Base-by-base conservation (phyloP, 805 yeast species). In the Pichia eremophila region DNA sequence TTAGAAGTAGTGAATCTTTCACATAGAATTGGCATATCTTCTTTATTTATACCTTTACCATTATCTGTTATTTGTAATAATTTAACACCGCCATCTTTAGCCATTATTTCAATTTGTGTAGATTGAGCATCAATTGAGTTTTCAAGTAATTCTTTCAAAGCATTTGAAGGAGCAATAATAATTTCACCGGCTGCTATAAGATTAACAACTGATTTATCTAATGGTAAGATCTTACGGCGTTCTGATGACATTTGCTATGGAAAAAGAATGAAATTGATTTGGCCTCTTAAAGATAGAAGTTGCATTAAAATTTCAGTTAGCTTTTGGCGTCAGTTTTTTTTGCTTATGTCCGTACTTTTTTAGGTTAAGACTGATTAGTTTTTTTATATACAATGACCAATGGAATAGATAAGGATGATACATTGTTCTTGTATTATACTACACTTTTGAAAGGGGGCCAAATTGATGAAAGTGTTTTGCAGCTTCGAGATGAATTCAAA, bases 121-220 rank as follows among this genome's bases (percentile, higher is more conserved):
- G 95, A 70, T 0, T 75, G 72, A 0, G 99, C 97, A 62, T 93
- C 99, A 12, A 93, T 79, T 7, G 95, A 77, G 69, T 93, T 93
- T 66, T 93, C 99, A 51, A 93, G 68, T 69, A 93, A 69, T 63
- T 93, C 99, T 61, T 93, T 93, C 39, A 93, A 68, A 0, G 99
- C 99, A 62, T 91, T 93, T 6, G 91, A 85, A 0, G 99, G 98
- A 5, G 90, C 91, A 28, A 90, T 76, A 48, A 93, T 86, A 65
- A 93, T 87, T 67, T 93, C 98, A 0, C 99, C 99, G 1, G 99
- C 99, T 0, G 99, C 99, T 28, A 93, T 93, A 51, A 83, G 77
- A 62, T 89, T 90, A 43, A 93, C 85, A 19, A 90, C 97, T 3
- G 78, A 62, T 15, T 68, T 68, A 41, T 83, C 93, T 25, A 91